Conservation (phyloP, 768 basidiomycete species). For the Cystobasidium ongulense region DNA sequence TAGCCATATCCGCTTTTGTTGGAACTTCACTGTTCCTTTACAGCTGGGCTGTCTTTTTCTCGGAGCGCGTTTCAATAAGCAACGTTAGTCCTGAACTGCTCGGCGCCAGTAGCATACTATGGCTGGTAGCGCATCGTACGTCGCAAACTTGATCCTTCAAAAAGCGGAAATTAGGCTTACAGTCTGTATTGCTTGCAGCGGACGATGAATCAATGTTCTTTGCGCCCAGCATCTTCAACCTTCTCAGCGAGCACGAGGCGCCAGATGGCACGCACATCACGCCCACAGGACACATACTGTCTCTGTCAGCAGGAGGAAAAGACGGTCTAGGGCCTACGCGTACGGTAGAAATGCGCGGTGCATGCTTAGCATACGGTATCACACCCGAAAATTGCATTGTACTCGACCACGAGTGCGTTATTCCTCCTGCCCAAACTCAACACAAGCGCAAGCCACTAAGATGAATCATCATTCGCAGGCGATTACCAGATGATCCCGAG, state of each 20-base stretch:
- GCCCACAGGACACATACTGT: constrained; percentile 28
- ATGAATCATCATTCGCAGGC: background rate
- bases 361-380: constrained; percentile 44
- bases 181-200: constrained; percentile 29
- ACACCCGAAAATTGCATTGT: constrained; percentile 38
- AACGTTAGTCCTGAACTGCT: constrained; percentile 23
- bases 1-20: background rate
- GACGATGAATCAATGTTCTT: constrained; percentile 43
- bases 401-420: constrained; percentile 43
- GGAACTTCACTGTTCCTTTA: constrained; percentile 13
- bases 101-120: constrained; percentile 30
- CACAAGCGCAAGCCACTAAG: no score
- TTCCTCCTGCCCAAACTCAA: background rate
- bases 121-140: constrained; percentile 41
- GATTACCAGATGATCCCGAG: constrained; percentile 33
- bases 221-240: constrained; percentile 35
- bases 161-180: background rate
- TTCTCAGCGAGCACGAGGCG: constrained; percentile 3
- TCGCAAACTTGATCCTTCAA: background rate
- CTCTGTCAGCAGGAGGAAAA: constrained; percentile 44
- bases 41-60: constrained; percentile 11
- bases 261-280: background rate
- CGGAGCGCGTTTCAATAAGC: constrained; percentile 1
- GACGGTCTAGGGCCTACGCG: constrained; percentile 44
- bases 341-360: constrained; percentile 41